Base-by-base conservation (phyloP, 1,284 basidiomycete species). In the Lignosus rhinocerotis region DNA sequence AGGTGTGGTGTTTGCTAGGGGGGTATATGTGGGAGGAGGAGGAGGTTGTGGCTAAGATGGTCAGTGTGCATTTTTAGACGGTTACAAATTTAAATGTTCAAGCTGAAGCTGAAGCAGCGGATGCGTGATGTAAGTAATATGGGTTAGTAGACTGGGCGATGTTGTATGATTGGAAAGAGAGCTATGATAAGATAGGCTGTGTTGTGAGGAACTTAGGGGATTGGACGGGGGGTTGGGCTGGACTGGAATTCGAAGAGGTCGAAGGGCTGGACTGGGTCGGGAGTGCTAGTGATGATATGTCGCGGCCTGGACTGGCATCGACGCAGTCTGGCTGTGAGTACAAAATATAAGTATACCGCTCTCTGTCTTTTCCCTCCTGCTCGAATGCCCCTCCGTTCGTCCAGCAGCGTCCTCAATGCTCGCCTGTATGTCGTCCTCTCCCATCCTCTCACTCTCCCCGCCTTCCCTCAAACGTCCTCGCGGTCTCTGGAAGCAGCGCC, bases 401-500 rank as follows among this genome's bases (percentile, higher is more conserved):
- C n/a, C 39, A 17, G 45, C 51, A 42, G 10, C 19, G 43, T 48
- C 52, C 50, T 34, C 51, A 21, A 62, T 64, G 60, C 55, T 62
- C 41, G 63, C 60, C 16, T 38, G 47, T 48, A 60, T 62, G 63
- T 42, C 52, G 36, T 58, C 58, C 38, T 31, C 60, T 5, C 46
- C 49, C 32, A 48, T 55, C 38, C 62, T 57, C 17, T 45, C 63
- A 33, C 30, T 53, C 44, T 51, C 55, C 45, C 38, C 58, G n/a
- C 58, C 56, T 53, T 58, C 63, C 38, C 69, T 62, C 55, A 72
- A 75, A 45, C 75, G 77, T 50, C 80, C 80, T 60, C 75, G 74
- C 62, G 81, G 81, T 42, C 71, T 83, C 53, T 82, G 80, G 80
- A 80, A 76, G 64, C 77, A 76, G 69, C 79, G 80, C 64, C 75